Evolutionary conservation across 208 protist genomes (phyloP), one percentile per base, ranked within the genome.

Genomic region (Trypanosoma scelopori): DNA sequence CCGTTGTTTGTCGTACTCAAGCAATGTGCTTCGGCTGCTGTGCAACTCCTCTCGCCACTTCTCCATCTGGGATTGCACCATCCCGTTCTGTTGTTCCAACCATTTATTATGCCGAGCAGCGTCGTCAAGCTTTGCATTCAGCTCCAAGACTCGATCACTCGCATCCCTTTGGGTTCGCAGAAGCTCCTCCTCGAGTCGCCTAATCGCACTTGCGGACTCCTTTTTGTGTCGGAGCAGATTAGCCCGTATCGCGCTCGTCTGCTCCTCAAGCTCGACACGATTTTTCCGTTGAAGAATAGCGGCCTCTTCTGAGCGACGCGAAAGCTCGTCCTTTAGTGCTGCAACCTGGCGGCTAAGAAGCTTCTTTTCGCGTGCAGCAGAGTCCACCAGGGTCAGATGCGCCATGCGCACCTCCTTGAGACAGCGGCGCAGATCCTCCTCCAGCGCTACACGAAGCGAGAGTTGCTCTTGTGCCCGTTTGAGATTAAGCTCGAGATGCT

Each of bases 251-350:
- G 59, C 63, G 5, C 81, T 82, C 5, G 57, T 53, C n/a, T 55
- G 57, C 60, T 64, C 52, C 25, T 68, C 61, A 16, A 74, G 22
- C 47, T 69, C 68, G 11, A 59, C 66, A 22, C 61, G 62, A 50
- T 65, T 52, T 30, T 55, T 55, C 5, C 73, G 67, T 42, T 78
- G 55, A 55, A 89, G 41, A 20, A 87, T 68, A 5, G 49, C 49
- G 5, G 71, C 57, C 69, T 92, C 86, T 46, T 87, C 66, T 16
- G 68, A 61, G n/a, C 82, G 79, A 1, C 87, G 79, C 9, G 68
- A 74, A 39, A 94, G 71, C 78, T 94, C 87, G 55, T 87, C 87
- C 71, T 91, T 90, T 30, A 94, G 71, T 12, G 87, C 87, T 11
- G 65, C 53, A 18, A 94, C 76, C 64, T 91, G 87, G 22, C 35